Base-by-base conservation (phyloP, 805 yeast genomes). In the Metschnikowia aberdeeniae region DNA sequence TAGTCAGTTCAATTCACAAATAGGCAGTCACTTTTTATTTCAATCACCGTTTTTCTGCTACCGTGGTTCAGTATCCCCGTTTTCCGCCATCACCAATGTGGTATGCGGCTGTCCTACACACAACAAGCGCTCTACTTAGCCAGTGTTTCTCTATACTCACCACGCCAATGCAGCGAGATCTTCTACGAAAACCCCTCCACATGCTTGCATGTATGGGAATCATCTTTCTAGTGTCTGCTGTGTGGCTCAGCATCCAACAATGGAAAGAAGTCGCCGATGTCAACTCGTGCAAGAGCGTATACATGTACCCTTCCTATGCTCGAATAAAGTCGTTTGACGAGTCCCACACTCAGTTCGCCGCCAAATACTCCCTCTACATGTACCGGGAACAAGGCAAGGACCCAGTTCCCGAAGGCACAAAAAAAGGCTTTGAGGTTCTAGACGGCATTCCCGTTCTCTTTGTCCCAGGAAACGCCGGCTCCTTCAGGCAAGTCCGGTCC, bases 381-480 rank as follows among this genome's bases (percentile, higher is more conserved):
- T 93, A 92, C 64, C 68, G 97, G 43, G 99, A 95, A 58, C 95
- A 87, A 50, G 84, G 81, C 0, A 70, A 68, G 52, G 92, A 85
- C 58, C 59, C 59, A 3, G 60, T 74, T 4, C 92, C 96, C 0
- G 53, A 58, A 13, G 60, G 59, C 58, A 47, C 63, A 49, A 47
- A 56, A 31, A 60, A 65, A 57, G 52, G 65, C 47, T 43, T 61
- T 24, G 42, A 48, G 12, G 34, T 63, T 19, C 66, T 75, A 27
- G 74, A 71, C 44, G 98, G 98, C 0, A 76, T 86, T 1, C 99
- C 99, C 0, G 89, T 89, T 1, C 67, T 93, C 12, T 93, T 93
- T 63, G 85, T 95, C 34, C 99, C 99, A 0, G 99, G 99, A 0
- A 93, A 95, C 60, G 99, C 99, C 0, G 99, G 99, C 1, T 84